Base-by-base conservation (phyloP, 2,329 filamentous ascomycete species). In the Neopestalotiopsis clavispora region DNA sequence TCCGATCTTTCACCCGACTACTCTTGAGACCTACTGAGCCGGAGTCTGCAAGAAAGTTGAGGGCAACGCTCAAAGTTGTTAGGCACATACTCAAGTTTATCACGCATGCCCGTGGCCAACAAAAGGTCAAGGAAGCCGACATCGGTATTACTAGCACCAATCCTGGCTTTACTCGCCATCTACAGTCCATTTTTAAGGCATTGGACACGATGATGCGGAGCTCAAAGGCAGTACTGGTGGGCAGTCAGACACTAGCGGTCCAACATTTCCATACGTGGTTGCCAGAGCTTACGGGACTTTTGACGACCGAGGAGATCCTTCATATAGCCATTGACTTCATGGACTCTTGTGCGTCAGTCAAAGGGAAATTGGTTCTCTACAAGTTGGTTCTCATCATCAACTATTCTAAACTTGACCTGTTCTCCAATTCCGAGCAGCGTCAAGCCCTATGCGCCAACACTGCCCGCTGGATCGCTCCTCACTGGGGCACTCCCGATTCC, bases 251-350 rank as follows among this genome's bases (percentile, higher is more conserved):
- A 0, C 84, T 99, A 64, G 91, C 97, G 2, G 94, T 98, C 13
- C 96, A 99, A 80, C 94, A 98, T 78, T 97, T 98, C 78, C 95
- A 98, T 77, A 93, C 93, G 0, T 99, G 96, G 96, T 84, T 99
- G n/a, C 95, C 96, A 0, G 95, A 98, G 77, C 88, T 99, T 10
- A 86, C 89, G 0, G 90, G 91, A 1, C 85, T 96, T 49, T 86
- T 98, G 76, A 89, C 87, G 4, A 90, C 91, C 0, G 92, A 94
- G 74, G 95, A 98, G 78, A 95, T 98, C 60, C 84, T 98, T 66
- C 92, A 97, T 75, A 92, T 98, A 71, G 94, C 95, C 56, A 93
- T 97, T 71, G 94, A 95, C 80, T 97, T 98, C 76, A 92, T 98
- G 84, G 94, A 98, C 77, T 94, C 96, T 1, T 98, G 95, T 81